These are phyloP conservation scores for Gracilaria gracilis DNA, from an alignment of 23 red algal species.

Conservation along the genomic window DNA sequence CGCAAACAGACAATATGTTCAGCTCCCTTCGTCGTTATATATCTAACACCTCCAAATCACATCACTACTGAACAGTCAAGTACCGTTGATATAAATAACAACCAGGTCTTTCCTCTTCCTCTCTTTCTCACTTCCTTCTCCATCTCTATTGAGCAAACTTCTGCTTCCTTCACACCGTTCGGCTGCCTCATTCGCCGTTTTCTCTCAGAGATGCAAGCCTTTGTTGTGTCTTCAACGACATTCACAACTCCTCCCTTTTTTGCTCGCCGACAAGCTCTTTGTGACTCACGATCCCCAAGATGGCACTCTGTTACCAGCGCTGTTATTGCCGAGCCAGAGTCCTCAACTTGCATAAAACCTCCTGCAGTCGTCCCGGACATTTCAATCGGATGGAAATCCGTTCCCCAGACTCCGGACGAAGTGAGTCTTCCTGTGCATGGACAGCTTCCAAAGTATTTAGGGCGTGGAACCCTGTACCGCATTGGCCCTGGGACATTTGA, in stretches of 20 bases:
- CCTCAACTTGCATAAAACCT: neutral
- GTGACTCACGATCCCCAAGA: neutral
- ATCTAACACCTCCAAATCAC: too few relatives aligned
- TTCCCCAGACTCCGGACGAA: neutral
- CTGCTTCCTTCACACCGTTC: too few relatives aligned
- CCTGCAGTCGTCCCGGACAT: neutral
- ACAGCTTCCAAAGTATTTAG: constrained; percentile 37
- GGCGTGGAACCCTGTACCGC: constrained; percentile 40
- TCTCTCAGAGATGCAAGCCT: neutral
- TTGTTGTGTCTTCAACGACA: neutral
- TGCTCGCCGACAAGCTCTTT: neutral
- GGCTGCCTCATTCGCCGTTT: neutral
- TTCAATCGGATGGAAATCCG: neutral
- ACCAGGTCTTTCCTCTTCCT: too few relatives aligned
- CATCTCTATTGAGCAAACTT: too few relatives aligned
- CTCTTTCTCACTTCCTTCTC: too few relatives aligned
- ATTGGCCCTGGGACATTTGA: constrained; percentile 53
- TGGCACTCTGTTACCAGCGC: neutral
- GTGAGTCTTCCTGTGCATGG: constrained; percentile 25
- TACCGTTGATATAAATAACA: too few relatives aligned
- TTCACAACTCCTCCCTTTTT: neutral
- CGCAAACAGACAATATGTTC: too few relatives aligned
- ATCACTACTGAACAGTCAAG: too few relatives aligned
- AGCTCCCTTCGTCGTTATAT: too few relatives aligned
- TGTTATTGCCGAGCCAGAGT: neutral